Conservation (phyloP, 225 moss, liverwort and hornwort genomes). For the Bryum argenteum region DNA sequence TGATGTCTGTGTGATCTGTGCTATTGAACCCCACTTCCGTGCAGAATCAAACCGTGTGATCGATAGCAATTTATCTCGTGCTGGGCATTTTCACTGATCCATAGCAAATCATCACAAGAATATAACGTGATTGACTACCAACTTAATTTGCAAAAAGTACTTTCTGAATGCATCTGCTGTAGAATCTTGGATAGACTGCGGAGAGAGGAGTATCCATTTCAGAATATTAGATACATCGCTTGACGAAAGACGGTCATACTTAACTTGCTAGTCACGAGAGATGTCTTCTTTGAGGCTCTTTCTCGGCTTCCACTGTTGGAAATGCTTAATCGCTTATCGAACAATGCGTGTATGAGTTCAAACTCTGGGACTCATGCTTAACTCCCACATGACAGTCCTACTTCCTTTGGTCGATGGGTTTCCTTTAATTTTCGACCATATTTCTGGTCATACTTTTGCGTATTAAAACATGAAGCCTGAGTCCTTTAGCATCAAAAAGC, state of each 20-base stretch:
- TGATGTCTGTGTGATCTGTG: not conserved
- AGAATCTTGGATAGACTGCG: not conserved
- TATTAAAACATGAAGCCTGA: not conserved
- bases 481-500: slow-evolving; percentile 2
- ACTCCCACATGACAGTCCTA: not conserved
- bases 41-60: not conserved
- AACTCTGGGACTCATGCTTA: not conserved
- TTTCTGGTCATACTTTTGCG: not conserved
- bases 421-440: not conserved
- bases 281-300: not conserved
- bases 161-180: not conserved
- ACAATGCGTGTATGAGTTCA: not conserved
- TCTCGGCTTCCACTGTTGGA: not conserved
- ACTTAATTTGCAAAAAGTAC: not conserved
- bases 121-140: not conserved
- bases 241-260: slow-evolving; percentile 21
- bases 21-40: not conserved
- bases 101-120: not conserved
- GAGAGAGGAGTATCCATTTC: not conserved
- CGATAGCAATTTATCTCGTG: not conserved
- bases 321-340: not conserved
- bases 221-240: not conserved
- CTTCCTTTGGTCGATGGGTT: not conserved
- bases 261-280: not conserved
- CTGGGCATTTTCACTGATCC: not conserved